Conservation (phyloP, 768 basidiomycete genomes). For the Pisolithus sp. region DNA sequence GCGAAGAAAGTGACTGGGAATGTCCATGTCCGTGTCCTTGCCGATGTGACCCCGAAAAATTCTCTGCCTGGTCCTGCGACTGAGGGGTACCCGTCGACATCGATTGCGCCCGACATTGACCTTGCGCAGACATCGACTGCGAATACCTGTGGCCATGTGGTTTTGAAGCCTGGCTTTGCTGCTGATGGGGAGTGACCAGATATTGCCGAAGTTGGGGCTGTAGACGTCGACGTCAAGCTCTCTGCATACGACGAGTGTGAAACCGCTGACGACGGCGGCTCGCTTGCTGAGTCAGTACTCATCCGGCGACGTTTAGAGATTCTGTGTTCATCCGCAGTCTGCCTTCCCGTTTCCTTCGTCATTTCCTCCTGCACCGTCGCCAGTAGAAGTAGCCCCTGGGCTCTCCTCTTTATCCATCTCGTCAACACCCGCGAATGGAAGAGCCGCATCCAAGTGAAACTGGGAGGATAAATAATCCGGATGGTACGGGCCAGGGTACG, state of each 20-base stretch:
- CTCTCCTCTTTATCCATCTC: constrained; percentile 37
- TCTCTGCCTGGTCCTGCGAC: too few species aligned
- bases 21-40: too few species aligned
- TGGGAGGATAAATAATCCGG: constrained; percentile 62
- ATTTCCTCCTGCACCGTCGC: too few species aligned
- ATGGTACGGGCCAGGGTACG: constrained; percentile 69
- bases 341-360: constrained; percentile 47
- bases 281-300: constrained; percentile 52
- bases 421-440: constrained; percentile 49
- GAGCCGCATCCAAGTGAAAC: constrained; percentile 40
- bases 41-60: too few species aligned
- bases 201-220: too few species aligned
- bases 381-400: constrained; percentile 9
- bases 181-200: too few species aligned
- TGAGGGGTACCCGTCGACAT: too few species aligned
- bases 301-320: constrained; percentile 63
- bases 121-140: too few species aligned
- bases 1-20: too few species aligned
- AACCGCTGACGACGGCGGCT: constrained; percentile 54
- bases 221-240: constrained; percentile 18
- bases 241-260: constrained; percentile 59
- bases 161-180: too few species aligned
- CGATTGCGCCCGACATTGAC: too few species aligned
- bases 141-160: too few species aligned
- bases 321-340: constrained; percentile 66